Base-by-base conservation (phyloP, 768 basidiomycete species). In the Terana coerulea region DNA sequence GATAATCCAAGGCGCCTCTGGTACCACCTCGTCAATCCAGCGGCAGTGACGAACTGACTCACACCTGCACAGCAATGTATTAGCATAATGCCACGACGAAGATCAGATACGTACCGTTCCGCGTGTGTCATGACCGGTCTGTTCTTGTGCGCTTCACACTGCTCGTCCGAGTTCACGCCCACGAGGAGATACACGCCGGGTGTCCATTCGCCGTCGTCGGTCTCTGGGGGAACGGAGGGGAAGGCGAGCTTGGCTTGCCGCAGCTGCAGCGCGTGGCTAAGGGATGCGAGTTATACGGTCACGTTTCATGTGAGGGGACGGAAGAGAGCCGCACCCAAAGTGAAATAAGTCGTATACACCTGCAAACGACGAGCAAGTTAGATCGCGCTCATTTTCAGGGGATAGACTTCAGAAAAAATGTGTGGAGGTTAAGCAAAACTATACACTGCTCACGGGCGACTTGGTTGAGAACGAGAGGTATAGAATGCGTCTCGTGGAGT, bases 341-440 rank as follows among this genome's bases (percentile, higher is more conserved):
- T 98, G 95, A 71, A 98, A 95, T 47, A 99, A 78, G 70, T 99
- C 97, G 63, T 98, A 99, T 10, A 98, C 95, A 12, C 88, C 89
- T 91, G 25, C 14, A 34, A 43, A 21, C 43, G 35, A n/a, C n/a
- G n/a, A n/a, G n/a, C n/a, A n/a, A n/a, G n/a, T n/a, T n/a, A n/a
- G n/a, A n/a, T n/a, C n/a, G n/a, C n/a, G n/a, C n/a, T n/a, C n/a
- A n/a, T n/a, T n/a, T n/a, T n/a, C n/a, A n/a, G n/a, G n/a, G n/a
- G n/a, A n/a, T n/a, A n/a, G n/a, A n/a, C n/a, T n/a, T n/a, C n/a
- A n/a, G n/a, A n/a, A n/a, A n/a, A n/a, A n/a, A n/a, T n/a, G n/a
- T n/a, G n/a, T n/a, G n/a, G n/a, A n/a, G n/a, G n/a, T n/a, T n/a
- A n/a, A n/a, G n/a, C n/a, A n/a, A n/a, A n/a, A n/a, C n/a, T n/a